Percentiles rank a stretch among this genome's conserved stretches.
Evolutionary conservation across 331 rosid species (phyloP).

Genomic region (Acacia concinna): DNA sequence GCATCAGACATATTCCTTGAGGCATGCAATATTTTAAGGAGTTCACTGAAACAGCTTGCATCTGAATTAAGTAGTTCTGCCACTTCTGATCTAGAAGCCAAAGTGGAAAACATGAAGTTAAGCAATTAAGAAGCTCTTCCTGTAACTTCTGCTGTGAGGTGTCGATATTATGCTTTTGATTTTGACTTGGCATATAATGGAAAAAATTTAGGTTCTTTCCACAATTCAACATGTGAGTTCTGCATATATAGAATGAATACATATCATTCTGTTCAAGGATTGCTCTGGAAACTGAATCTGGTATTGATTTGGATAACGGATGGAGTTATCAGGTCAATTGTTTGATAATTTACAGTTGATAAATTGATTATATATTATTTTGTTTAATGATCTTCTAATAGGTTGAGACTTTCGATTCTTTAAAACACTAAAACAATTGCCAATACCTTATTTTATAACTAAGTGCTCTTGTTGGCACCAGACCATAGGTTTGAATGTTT

Average conservation of each 20-base stretch:
- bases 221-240: neutral
- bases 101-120: slow-evolving; percentile 55
- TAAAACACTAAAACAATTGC: neutral
- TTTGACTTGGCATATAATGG: neutral
- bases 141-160: neutral
- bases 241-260: neutral
- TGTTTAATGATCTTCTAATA: neutral
- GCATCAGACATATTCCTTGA: slow-evolving; percentile 53
- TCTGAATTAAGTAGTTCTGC: slow-evolving; percentile 39
- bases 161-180: neutral
- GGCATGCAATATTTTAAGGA: slow-evolving; percentile 56
- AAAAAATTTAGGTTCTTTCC: neutral
- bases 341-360: neutral
- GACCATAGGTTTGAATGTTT: no score
- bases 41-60: slow-evolving; percentile 49
- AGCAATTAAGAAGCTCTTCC: slow-evolving; percentile 23
- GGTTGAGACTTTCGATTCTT: neutral
- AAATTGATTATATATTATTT: neutral
- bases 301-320: neutral
- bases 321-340: neutral
- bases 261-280: neutral
- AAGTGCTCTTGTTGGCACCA: no score
- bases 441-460: no score
- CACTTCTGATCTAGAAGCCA: slow-evolving; percentile 46
- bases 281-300: neutral